Evolutionary conservation across 345 rosid genomes (phyloP).

Genomic region (Populus nigra): DNA sequence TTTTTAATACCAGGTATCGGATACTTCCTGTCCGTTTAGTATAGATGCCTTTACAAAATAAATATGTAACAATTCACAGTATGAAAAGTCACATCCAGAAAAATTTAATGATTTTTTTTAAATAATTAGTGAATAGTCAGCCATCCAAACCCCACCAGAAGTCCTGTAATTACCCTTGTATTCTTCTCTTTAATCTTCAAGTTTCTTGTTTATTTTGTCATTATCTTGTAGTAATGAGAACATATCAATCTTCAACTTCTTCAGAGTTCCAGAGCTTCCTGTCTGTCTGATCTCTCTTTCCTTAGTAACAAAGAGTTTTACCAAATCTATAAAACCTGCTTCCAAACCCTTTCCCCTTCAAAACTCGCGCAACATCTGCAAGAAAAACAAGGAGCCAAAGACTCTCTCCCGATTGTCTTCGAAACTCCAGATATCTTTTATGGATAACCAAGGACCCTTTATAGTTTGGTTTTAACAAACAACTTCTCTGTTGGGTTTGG

Average conservation of each 20-base stretch:
- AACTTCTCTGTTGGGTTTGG: not conserved
- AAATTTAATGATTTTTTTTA: not conserved
- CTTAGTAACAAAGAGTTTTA: not conserved
- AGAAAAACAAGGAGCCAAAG: not conserved
- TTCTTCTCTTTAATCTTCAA: not conserved
- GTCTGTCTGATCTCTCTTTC: not conserved
- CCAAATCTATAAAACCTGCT: not conserved
- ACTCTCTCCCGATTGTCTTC: not conserved
- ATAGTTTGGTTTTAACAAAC: not conserved
- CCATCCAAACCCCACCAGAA: not conserved
- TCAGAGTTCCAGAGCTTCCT: slow-evolving; percentile 13
- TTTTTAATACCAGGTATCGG: too few species aligned
- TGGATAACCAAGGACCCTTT: not conserved
- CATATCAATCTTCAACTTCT: slow-evolving; percentile 2
- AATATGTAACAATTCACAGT: not conserved
- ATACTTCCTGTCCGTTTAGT: too few species aligned
- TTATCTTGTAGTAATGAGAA: not conserved
- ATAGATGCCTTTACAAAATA: not conserved
- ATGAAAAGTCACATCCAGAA: not conserved
- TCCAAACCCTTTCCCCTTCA: not conserved
- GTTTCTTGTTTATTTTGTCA: not conserved
- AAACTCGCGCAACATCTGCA: not conserved
- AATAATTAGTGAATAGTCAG: not conserved
- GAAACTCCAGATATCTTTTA: not conserved
- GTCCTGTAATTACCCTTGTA: not conserved